Percentiles rank a stretch among this genome's conserved stretches.
phyloP scores from a whole-genome alignment of 1,284 basidiomycete species.

The Heimioporus retisporus region DNA sequence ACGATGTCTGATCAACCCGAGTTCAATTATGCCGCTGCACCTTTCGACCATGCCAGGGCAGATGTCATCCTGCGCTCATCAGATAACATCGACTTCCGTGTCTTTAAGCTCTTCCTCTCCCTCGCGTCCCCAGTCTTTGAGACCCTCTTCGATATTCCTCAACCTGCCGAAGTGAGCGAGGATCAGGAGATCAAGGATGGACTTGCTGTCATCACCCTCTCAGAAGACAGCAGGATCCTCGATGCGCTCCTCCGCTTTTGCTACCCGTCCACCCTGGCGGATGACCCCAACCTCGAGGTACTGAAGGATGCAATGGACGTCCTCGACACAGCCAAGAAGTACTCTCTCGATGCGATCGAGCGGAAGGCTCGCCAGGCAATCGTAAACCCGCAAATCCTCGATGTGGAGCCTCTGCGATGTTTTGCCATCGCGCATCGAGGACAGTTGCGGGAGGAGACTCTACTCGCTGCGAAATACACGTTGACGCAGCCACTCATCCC shows the following conservation, averaged over 20 bases:
- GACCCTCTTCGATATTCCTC: constrained; percentile 54
- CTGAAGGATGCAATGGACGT: constrained; percentile 22
- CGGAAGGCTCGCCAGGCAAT: constrained; percentile 21
- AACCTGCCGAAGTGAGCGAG: constrained; percentile 33
- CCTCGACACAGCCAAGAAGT: constrained; percentile 31
- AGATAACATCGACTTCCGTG: constrained; percentile 46
- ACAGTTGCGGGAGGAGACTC: constrained; percentile 20
- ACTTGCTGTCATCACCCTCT: constrained; percentile 26
- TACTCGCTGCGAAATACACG: constrained; percentile 24
- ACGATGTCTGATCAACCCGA: constrained; percentile 6
- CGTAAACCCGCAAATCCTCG: constrained; percentile 25
- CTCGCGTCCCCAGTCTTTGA: constrained; percentile 53
- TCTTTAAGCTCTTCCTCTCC: constrained; percentile 48
- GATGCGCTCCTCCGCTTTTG: constrained; percentile 33
- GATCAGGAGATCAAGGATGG: constrained; percentile 30
- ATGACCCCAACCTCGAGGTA: constrained; percentile 28
- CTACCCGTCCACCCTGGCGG: constrained; percentile 34
- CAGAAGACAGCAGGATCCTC: constrained; percentile 26
- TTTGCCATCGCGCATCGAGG: constrained; percentile 29
- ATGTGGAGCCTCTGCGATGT: constrained; percentile 24
- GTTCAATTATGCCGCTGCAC: constrained; percentile 18
- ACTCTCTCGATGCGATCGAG: constrained; percentile 30
- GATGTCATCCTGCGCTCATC: constrained; percentile 52
- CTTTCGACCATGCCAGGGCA: constrained; percentile 34
- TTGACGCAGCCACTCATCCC: constrained; percentile 27